Evolutionary conservation across 2,329 filamentous ascomycete species (phyloP).

Genomic region (Bertia moriformis): DNA sequence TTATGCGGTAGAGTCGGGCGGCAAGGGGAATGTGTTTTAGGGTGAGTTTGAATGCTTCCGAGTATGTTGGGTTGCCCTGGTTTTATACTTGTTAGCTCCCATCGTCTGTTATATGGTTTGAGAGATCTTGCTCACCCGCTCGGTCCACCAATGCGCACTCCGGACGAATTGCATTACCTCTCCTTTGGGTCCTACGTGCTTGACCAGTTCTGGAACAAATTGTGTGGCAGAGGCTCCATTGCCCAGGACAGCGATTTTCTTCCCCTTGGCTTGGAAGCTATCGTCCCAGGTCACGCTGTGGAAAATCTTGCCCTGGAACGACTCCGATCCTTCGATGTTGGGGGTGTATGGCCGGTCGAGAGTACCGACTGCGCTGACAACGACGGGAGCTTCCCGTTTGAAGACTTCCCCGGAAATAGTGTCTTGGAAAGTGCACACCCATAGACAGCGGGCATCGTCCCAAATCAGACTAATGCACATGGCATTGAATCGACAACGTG

Average conservation of each 20-base stretch:
- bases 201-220: slow-evolving; percentile 31
- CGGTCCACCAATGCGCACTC: too few relatives aligned
- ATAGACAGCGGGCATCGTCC: too few relatives aligned
- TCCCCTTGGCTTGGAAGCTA: slow-evolving; percentile 13
- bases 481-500: neutral
- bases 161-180: slow-evolving; percentile 26
- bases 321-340: neutral
- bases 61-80: too few relatives aligned
- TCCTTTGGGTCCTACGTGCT: slow-evolving; percentile 27
- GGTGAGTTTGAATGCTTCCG: too few relatives aligned
- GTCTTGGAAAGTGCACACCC: too few relatives aligned
- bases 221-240: slow-evolving; percentile 36
- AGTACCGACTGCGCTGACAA: neutral
- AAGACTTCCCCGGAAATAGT: neutral
- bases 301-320: neutral
- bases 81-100: too few relatives aligned
- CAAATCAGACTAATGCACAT: neutral
- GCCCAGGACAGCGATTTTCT: slow-evolving; percentile 33
- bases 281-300: neutral
- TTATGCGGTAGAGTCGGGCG: too few relatives aligned
- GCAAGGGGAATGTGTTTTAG: too few relatives aligned
- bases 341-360: neutral
- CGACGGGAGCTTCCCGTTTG: neutral
- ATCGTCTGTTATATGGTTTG: too few relatives aligned
- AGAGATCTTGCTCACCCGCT: too few relatives aligned